Base-by-base conservation (phyloP, 192 early-diverging fungal genomes). In the Coemansia sp. region DNA sequence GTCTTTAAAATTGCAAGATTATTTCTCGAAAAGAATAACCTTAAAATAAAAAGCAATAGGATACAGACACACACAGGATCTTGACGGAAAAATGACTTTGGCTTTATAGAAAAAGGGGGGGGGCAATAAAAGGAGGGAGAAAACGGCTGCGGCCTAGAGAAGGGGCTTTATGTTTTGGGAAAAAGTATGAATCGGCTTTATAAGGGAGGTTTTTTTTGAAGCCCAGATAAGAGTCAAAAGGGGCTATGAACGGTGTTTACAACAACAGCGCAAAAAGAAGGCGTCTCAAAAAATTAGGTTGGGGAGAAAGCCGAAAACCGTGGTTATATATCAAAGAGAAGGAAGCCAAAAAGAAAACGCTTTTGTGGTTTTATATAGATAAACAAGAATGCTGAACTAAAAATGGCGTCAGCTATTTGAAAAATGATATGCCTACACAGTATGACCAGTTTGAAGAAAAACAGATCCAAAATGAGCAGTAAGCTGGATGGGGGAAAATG, bases 331-430 rank as follows among this genome's bases (percentile, higher is more conserved):
- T 9, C 7, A 35, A 35, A 30, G 15, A 36, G 18, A 36, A 19
- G 3, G 50, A 51, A 51, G 33, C 18, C 28, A 30, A 30, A 51
- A 48, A 50, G 23, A 50, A 28, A 28, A 12, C 30, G 50, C 50
- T 11, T 26, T 50, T 46, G 44, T 48, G 46, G 46, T 48, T 48
- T 48, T 48, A 30, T 48, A 48, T 42, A 41, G 45, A 19, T 3
- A 48, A 48, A 48, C 23, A 48, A 28, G 46, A 28, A 48, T 21
- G 46, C 46, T 48, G 46, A 12, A n/a, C 21, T 13, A 48, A 30
- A 48, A 42, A 55, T 55, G 53, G 53, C 53, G 53, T 55, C 53
- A 55, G 41, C 21, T 15, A 47, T 14, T 31, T 14, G 15, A 26
- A 3, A 49, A 16, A 28, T 31, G 31, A 15, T 49, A 31, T 31